A percentile compares a stretch with the other conserved stretches of the same genome.
phyloP scores from a whole-genome alignment of 805 yeast genomes.

The Metschnikowia santaceciliae region DNA sequence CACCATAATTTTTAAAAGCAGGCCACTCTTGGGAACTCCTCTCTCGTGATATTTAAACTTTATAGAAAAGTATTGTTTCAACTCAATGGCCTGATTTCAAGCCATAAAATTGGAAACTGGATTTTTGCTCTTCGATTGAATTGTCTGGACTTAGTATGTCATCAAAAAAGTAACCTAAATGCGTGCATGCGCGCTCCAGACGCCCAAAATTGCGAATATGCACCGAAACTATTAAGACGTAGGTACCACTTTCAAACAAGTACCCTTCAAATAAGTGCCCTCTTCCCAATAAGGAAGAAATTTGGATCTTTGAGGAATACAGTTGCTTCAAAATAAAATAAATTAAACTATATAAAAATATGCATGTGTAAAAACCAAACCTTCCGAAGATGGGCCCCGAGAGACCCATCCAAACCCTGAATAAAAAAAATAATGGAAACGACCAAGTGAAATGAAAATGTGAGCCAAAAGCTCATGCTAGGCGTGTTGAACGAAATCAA shows the following conservation, averaged over 20 bases:
- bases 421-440: neutral
- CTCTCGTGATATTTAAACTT: neutral
- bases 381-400: neutral
- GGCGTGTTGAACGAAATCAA: slow-evolving; percentile 2
- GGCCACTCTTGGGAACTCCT: neutral
- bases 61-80: neutral
- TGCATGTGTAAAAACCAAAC: neutral
- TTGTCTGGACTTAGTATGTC: neutral
- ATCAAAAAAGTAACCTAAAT: neutral
- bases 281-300: neutral
- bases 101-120: neutral
- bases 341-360: neutral
- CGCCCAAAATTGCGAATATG: neutral
- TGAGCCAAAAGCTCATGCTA: neutral
- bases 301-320: neutral
- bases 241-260: neutral
- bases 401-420: slow-evolving; percentile 1
- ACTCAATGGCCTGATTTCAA: neutral
- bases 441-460: slow-evolving; percentile 7
- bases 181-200: neutral
- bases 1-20: neutral
- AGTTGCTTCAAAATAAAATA: neutral
- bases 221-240: neutral
- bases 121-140: neutral
- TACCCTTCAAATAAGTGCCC: neutral